Evolutionary conservation across 805 yeast genomes (phyloP), one percentile per base, ranked within the genome.

Genomic region (Barnettozyma vustinii): DNA sequence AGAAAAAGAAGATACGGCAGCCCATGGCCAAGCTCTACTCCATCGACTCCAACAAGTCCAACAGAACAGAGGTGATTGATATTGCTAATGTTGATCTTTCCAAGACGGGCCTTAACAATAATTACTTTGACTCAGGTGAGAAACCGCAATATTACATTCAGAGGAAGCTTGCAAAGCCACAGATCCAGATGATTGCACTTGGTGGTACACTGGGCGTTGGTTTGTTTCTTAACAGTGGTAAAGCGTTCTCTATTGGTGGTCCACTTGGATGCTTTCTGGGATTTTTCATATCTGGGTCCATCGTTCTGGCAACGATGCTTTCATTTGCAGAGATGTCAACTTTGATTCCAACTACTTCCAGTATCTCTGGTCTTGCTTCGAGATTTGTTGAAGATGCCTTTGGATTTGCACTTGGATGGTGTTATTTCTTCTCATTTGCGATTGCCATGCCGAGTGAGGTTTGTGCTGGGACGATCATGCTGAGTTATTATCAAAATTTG

Each of bases 151-250:
- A 63, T 55, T 53, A 58, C 53, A 5, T 82, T 41, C 86, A 81
- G 52, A 67, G 91, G 49, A 80, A 79, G 52, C 68, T 86, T 40
- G 75, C 75, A 47, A 79, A 81, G 26, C 67, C 89, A 20, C 92
- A 86, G 63, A 66, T 86, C 18, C 90, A 85, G 59, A 83, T 85
- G 81, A 81, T 86, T 42, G 86, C 91, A 0, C 69, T 87, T 27
- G 89, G 90, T 3, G 92, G 90, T 2, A 84, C 91, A 0, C 63
- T 86, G 5, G 94, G 94, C 1, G 92, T 86, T 15, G 94, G 95
- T 0, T 64, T 86, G 18, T 74, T 83, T 49, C 66, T 86, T 21
- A 79, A 83, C 40, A 77, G 85, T 7, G 91, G 94, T 4, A 83
- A 84, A 57, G 86, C 89, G 0, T 74, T 86, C 46, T 73, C 81